These are phyloP conservation scores for Lactuca sativa DNA, from an alignment of 129 eudicot genomes.

Conservation along the genomic window DNA sequence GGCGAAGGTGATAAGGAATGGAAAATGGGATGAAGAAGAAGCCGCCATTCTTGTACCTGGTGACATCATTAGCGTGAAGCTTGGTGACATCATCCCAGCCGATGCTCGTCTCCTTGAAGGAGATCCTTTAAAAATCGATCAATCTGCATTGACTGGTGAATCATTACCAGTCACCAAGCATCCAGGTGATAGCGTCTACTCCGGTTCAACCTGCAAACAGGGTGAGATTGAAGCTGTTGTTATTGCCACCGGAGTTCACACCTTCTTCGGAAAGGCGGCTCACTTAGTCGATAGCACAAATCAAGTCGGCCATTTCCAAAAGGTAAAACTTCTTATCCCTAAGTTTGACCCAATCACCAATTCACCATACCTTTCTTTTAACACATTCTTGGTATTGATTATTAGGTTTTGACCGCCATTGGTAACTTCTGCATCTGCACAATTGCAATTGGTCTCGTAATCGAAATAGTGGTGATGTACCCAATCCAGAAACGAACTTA, in stretches of 20 bases:
- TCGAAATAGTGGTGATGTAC: constrained; percentile 80
- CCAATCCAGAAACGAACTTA: constrained; percentile 77
- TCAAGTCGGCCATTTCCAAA: constrained; percentile 89
- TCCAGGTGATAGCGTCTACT: constrained; percentile 72
- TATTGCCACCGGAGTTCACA: constrained; percentile 86
- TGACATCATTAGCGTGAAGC: constrained; percentile 72
- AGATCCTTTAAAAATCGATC: constrained; percentile 81
- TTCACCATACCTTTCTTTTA: not conserved
- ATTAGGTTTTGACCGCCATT: constrained; percentile 68
- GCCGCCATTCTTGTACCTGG: constrained; percentile 85
- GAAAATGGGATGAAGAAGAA: constrained; percentile 78
- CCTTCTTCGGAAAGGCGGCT: constrained; percentile 95
- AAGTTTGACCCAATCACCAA: not conserved
- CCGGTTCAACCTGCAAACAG: constrained; percentile 92
- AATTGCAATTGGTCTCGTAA: constrained; percentile 64
- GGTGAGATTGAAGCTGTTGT: constrained; percentile 93
- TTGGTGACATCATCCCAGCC: constrained; percentile 87
- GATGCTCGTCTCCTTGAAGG: constrained; percentile 94
- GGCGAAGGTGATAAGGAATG: constrained; percentile 84
- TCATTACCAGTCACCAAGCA: constrained; percentile 75
- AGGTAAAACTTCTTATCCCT: constrained; percentile 37
- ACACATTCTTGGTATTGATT: constrained; percentile 4
- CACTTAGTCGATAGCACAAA: constrained; percentile 91
- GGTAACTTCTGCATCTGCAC: constrained; percentile 89
- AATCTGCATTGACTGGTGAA: constrained; percentile 90